Conservation (phyloP, 257 asterid genomes). For the Fraxinus anomala region DNA sequence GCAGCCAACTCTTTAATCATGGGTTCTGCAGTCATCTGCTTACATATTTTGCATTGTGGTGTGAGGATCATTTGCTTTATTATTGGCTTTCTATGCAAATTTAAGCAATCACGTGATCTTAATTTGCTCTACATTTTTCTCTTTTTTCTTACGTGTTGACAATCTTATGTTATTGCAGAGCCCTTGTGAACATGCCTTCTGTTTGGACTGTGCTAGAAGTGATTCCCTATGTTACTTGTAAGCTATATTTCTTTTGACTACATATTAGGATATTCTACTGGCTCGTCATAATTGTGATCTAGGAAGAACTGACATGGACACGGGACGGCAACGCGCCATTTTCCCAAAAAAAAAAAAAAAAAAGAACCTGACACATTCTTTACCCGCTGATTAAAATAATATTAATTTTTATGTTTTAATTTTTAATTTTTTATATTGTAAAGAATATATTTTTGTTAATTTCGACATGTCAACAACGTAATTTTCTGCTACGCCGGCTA, state of each 20-base stretch:
- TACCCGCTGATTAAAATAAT: too few relatives aligned
- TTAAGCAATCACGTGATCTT: conserved; percentile 12
- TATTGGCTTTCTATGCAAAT: conserved; percentile 3
- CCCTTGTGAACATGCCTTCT: conserved; percentile 95
- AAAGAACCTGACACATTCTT: too few relatives aligned
- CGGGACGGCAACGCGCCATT: too few relatives aligned
- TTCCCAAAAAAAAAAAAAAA: too few relatives aligned
- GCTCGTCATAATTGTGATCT: too few relatives aligned
- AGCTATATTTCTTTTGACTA: conserved; percentile 29
- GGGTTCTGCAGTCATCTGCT: not conserved
- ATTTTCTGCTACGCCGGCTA: too few relatives aligned
- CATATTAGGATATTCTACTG: not conserved
- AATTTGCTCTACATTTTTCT: conserved; percentile 18
- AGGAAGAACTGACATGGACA: too few relatives aligned
- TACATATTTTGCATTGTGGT: conserved; percentile 1
- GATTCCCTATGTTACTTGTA: conserved; percentile 95
- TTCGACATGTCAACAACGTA: too few relatives aligned
- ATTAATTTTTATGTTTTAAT: too few relatives aligned
- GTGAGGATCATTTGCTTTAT: not conserved
- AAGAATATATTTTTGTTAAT: too few relatives aligned
- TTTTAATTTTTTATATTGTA: too few relatives aligned
- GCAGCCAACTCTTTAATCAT: not conserved
- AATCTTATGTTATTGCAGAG: conserved; percentile 59
- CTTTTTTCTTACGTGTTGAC: conserved; percentile 9
- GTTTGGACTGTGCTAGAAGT: conserved; percentile 93